phyloP scores from a whole-genome alignment of 2,329 filamentous ascomycete genomes.

The Stachybotrys chartarum region DNA sequence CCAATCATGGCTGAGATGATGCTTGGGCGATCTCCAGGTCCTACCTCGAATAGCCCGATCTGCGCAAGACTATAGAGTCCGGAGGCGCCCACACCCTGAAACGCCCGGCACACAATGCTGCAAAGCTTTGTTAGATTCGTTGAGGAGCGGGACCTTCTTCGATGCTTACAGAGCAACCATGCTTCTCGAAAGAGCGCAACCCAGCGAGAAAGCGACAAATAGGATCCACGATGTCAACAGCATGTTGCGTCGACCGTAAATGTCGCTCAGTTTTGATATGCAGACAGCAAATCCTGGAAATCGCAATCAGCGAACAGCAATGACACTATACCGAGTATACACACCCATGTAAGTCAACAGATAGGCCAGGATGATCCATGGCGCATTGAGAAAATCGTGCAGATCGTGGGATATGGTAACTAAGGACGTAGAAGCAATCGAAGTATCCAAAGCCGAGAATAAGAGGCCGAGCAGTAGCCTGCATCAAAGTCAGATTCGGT shows the following conservation, averaged over 20 bases:
- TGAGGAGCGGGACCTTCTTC: not conserved
- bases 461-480: slow-evolving; percentile 46
- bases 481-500: not conserved
- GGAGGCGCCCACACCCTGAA: slow-evolving; percentile 55
- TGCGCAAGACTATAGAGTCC: slow-evolving; percentile 55
- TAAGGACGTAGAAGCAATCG: slow-evolving; percentile 51
- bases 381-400: slow-evolving; percentile 40
- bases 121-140: slow-evolving; percentile 10
- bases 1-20: slow-evolving; percentile 49
- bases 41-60: slow-evolving; percentile 49
- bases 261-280: slow-evolving; percentile 52
- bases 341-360: slow-evolving; percentile 49
- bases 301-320: not conserved
- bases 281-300: slow-evolving; percentile 45
- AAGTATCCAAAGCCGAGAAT: slow-evolving; percentile 50
- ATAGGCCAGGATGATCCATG: slow-evolving; percentile 50
- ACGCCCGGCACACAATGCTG: slow-evolving; percentile 50
- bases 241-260: slow-evolving; percentile 47
- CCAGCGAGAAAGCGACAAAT: slow-evolving; percentile 48
- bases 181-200: slow-evolving; percentile 40
- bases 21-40: slow-evolving; percentile 43
- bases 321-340: slow-evolving; percentile 2
- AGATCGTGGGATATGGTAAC: slow-evolving; percentile 49
- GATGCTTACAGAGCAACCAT: slow-evolving; percentile 44
- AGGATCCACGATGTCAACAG: slow-evolving; percentile 44